A percentile compares a stretch with the other conserved stretches of the same genome.
These are phyloP conservation scores for Neonectria neomacrospora DNA, from an alignment of 2,329 filamentous ascomycete species.

Conservation along the genomic window DNA sequence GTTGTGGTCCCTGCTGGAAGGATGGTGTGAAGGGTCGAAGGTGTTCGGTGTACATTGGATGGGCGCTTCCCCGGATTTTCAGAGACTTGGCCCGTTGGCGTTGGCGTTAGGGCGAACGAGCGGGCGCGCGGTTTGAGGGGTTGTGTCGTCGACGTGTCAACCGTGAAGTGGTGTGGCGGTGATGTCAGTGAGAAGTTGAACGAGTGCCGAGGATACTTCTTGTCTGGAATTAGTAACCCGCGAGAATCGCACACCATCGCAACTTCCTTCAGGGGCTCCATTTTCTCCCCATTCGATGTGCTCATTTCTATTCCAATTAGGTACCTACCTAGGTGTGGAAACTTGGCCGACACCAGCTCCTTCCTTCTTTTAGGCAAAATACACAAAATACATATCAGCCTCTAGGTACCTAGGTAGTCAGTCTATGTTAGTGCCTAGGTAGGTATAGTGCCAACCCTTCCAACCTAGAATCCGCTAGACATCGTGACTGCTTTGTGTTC, in stretches of 20 bases:
- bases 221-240: not conserved
- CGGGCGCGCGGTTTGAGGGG: not conserved
- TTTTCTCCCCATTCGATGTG: not conserved
- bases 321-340: too few species aligned
- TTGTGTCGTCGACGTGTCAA: not conserved
- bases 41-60: not conserved
- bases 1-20: not conserved
- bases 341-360: not conserved
- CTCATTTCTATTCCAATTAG: not conserved
- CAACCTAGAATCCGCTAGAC: not conserved
- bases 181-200: not conserved
- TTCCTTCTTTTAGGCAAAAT: not conserved
- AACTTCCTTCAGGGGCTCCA: not conserved
- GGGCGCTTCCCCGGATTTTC: slow-evolving; percentile 4
- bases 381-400: too few species aligned
- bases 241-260: not conserved
- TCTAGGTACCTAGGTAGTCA: too few species aligned
- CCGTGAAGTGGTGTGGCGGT: not conserved
- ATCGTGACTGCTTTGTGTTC: not conserved
- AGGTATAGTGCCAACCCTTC: too few species aligned
- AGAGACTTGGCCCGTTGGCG: not conserved
- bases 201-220: not conserved
- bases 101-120: not conserved
- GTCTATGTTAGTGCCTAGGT: too few species aligned
- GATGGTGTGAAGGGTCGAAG: slow-evolving; percentile 1